A percentile compares a stretch with the other conserved stretches of the same genome.
Evolutionary conservation across 208 protist species (phyloP).

Genomic region (Leishmania gerbilli): DNA sequence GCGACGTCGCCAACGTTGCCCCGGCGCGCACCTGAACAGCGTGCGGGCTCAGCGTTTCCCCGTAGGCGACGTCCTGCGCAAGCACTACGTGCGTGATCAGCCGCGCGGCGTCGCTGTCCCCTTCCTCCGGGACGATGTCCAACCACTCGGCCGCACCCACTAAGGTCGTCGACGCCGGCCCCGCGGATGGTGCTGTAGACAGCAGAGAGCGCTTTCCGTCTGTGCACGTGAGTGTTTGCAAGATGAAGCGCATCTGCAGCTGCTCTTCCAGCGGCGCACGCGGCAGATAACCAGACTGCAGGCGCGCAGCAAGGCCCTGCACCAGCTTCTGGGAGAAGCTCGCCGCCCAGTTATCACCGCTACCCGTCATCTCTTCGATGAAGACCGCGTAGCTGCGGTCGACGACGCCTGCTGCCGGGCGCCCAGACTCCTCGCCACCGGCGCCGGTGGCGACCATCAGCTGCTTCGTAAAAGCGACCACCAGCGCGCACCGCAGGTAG

Average conservation of each 20-base stretch:
- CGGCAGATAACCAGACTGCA: constrained; percentile 47
- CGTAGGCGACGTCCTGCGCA: constrained; percentile 61
- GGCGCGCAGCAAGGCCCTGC: constrained; percentile 36
- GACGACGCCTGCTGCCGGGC: constrained; percentile 4
- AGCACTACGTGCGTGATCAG: constrained; percentile 69
- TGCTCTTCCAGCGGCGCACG: constrained; percentile 53
- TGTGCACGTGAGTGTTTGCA: constrained; percentile 57
- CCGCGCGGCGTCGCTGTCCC: constrained; percentile 45
- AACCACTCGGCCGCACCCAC: constrained; percentile 36
- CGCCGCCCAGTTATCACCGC: constrained; percentile 59
- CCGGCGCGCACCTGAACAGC: constrained; percentile 60
- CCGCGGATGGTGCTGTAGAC: not conserved
- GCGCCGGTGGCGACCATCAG: constrained; percentile 41
- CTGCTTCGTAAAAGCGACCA: constrained; percentile 73
- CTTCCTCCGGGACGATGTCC: constrained; percentile 39
- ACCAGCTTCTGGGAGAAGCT: constrained; percentile 44
- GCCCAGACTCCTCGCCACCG: constrained; percentile 17
- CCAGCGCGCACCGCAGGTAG: constrained; percentile 70
- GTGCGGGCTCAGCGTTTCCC: constrained; percentile 53
- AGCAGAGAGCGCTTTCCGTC: constrained; percentile 15
- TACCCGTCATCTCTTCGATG: constrained; percentile 39
- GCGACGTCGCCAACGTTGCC: constrained; percentile 36
- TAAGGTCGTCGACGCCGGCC: not conserved
- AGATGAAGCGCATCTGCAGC: constrained; percentile 78
- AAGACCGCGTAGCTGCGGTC: constrained; percentile 33